Evolutionary conservation across 176 grass and related monocot genomes (phyloP), one percentile per base, ranked within the genome.

Genomic region (Coix lacrymajobi): DNA sequence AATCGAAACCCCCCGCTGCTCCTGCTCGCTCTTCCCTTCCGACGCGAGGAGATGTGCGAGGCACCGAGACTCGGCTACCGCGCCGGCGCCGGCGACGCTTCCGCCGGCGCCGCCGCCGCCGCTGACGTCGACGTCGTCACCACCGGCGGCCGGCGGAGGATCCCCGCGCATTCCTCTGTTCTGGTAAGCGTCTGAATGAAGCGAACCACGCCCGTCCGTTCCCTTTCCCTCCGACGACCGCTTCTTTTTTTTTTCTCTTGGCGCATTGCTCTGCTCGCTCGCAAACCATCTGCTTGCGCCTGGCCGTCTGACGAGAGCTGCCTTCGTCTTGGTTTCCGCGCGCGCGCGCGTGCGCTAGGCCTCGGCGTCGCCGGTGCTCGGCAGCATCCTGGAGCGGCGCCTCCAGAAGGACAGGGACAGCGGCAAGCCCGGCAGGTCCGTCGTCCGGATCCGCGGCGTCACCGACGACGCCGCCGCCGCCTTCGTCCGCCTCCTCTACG

Each of bases 401-500:
- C 5, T 48, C 75, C 49, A 43, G 58, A 82, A 71, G 10, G 11
- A 73, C 22, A 52, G 75, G 70, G 58, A 48, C 40, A 60, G 33
- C 79, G 75, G 73, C 62, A 86, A 79, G 38, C 60, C 43, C 62
- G 75, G 85, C 39, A 45, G 69, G 24, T 76, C 41, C 62, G 82
- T 62, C 73, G 83, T 97, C 58, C 81, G 44, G 71, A 94, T 97
- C 63, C 84, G 67, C 32, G 95, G 95, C 73, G 92, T 97, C 76
- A 80, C 84, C 41, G 79, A 83, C 44, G 88, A 87, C 24, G 86
- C 88, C 29, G 92, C 93, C 3, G 68, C 69, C 11, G 90, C 92
- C 37, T 97, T 97, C 84, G 72, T 97, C 76, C 95, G 90, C 29
- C 81, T 90, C 58, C 88, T 97, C 49, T 85, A 85, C 84, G 85